These are phyloP conservation scores for Auricularia auricula-judae DNA, from an alignment of 768 basidiomycete genomes.

Conservation along the genomic window DNA sequence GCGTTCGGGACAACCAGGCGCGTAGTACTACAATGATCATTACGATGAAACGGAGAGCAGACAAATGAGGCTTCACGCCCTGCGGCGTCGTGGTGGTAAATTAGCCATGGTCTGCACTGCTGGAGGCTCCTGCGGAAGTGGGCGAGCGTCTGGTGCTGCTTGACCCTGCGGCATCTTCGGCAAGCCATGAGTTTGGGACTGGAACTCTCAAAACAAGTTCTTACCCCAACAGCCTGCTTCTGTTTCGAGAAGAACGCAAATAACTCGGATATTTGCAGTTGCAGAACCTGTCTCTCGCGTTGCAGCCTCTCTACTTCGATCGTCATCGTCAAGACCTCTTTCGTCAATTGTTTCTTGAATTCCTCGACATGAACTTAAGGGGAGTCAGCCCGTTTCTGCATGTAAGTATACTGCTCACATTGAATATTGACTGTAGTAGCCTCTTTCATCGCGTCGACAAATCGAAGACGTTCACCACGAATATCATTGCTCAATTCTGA, in stretches of 20 bases:
- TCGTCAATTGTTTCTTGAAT: conserved; percentile 69
- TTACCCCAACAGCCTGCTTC: neutral
- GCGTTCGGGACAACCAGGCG: no score
- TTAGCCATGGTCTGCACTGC: neutral
- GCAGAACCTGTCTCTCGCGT: conserved; percentile 50
- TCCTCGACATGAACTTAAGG: conserved; percentile 69
- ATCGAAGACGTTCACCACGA: conserved; percentile 71
- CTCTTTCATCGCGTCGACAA: conserved; percentile 93
- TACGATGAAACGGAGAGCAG: no score
- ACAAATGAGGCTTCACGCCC: neutral
- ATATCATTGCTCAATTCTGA: conserved; percentile 75
- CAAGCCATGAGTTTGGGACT: neutral
- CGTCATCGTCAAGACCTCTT: conserved; percentile 65
- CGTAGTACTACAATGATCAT: no score
- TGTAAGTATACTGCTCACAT: conserved; percentile 28
- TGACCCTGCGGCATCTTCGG: neutral
- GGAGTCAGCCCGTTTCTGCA: conserved; percentile 7
- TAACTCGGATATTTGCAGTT: conserved; percentile 62
- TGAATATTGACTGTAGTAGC: conserved; percentile 83
- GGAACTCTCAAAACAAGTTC: neutral
- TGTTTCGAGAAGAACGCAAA: conserved; percentile 65
- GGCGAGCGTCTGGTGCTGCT: neutral
- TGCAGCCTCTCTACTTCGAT: conserved; percentile 62
- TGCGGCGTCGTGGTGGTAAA: neutral
- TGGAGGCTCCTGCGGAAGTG: neutral